A percentile compares a stretch with the other conserved stretches of the same genome.
Conservation (phyloP, 176 grass and related monocot species). For the Aegilops bicornis region DNA sequence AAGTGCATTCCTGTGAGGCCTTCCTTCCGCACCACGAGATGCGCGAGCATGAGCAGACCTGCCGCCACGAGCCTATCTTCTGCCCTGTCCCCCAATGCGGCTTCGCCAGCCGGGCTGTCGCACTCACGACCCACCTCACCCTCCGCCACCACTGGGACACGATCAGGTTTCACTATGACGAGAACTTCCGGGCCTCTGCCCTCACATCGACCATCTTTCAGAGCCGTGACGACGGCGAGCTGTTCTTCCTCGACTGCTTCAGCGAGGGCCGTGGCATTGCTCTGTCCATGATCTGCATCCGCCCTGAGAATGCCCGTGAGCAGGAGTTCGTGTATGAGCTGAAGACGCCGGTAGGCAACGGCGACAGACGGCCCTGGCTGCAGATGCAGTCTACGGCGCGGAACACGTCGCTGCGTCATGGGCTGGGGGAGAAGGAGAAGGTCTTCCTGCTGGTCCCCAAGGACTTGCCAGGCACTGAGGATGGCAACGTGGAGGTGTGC, state of each 20-base stretch:
- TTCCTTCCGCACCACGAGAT: background rate
- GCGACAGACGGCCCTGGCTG: background rate
- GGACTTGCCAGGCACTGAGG: background rate
- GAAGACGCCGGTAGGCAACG: background rate
- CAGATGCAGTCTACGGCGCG: background rate
- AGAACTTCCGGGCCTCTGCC: background rate
- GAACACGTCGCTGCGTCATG: background rate
- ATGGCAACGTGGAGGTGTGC: background rate
- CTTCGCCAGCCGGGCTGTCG: background rate
- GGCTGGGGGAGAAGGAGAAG: conserved; percentile 1
- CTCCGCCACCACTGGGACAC: background rate
- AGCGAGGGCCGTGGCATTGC: background rate
- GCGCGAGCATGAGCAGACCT: background rate
- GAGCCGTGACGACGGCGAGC: background rate
- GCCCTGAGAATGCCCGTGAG: background rate
- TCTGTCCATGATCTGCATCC: background rate
- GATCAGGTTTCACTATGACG: background rate
- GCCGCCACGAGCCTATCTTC: background rate
- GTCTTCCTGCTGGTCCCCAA: background rate
- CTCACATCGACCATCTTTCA: background rate
- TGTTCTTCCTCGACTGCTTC: background rate
- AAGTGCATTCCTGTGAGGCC: background rate
- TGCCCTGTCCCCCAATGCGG: background rate
- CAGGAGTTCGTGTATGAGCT: background rate
- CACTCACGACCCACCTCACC: background rate